A percentile compares a stretch with the other conserved stretches of the same genome.
Conservation (phyloP, 768 basidiomycete genomes). For the Tricholomella constricta region DNA sequence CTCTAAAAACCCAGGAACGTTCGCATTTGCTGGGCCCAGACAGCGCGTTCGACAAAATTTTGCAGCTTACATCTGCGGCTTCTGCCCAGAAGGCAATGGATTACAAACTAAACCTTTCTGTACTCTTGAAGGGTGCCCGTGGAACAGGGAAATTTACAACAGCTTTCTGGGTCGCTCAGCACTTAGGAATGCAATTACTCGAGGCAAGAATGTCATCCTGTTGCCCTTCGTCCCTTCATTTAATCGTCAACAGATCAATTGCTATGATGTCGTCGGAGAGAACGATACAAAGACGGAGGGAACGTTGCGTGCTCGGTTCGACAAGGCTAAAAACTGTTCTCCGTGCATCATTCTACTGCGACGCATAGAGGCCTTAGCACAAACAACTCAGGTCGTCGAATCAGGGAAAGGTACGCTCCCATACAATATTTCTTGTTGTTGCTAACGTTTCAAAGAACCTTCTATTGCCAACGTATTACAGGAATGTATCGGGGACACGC, state of each 20-base stretch:
- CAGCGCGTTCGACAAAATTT: conserved; percentile 48
- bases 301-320: conserved; percentile 69
- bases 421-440: neutral
- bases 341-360: conserved; percentile 85
- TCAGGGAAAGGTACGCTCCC: conserved; percentile 58
- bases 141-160: conserved; percentile 82
- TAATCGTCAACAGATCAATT: conserved; percentile 64
- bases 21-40: conserved; percentile 31
- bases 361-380: conserved; percentile 77
- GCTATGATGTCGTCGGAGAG: conserved; percentile 82
- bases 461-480: conserved; percentile 56
- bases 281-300: conserved; percentile 75
- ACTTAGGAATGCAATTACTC: conserved; percentile 74
- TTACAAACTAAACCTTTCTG: conserved; percentile 65
- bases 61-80: conserved; percentile 61
- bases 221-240: neutral
- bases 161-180: conserved; percentile 54
- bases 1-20: conserved; percentile 18
- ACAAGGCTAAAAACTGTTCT: conserved; percentile 73
- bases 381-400: conserved; percentile 65
- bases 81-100: conserved; percentile 56
- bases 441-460: conserved; percentile 46
- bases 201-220: conserved; percentile 50
- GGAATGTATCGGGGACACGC: conserved; percentile 62
- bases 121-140: conserved; percentile 77